phyloP scores from a whole-genome alignment of 2,329 filamentous ascomycete species.

The Aotearoamyces nothofagi region DNA sequence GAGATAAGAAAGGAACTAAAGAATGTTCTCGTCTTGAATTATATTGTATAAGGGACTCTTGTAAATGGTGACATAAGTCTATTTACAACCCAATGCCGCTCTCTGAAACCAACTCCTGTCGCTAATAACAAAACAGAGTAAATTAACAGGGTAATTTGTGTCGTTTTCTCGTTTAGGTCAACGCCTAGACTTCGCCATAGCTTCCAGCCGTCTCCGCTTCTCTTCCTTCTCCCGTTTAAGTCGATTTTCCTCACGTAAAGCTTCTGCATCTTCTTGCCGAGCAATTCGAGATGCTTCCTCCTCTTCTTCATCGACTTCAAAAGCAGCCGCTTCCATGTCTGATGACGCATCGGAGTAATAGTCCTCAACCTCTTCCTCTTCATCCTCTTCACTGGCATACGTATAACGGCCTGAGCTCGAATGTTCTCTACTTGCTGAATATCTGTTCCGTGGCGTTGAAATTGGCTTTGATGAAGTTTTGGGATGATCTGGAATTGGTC shows the following conservation, averaged over 20 bases:
- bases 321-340: conserved; percentile 65
- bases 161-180: too few species aligned
- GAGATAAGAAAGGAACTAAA: too few species aligned
- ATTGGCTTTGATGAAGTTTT: conserved; percentile 16
- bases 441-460: conserved; percentile 8
- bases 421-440: conserved; percentile 9
- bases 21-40: too few species aligned
- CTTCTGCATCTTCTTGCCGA: conserved; percentile 50
- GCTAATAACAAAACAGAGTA: too few species aligned
- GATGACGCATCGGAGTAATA: conserved; percentile 54
- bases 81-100: too few species aligned
- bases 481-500: conserved; percentile 32
- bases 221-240: conserved; percentile 49
- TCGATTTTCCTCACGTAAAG: conserved; percentile 43
- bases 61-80: too few species aligned
- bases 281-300: conserved; percentile 43
- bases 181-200: conserved; percentile 13
- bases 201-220: conserved; percentile 16
- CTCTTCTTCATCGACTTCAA: conserved; percentile 63
- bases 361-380: conserved; percentile 45
- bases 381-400: conserved; percentile 25
- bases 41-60: too few species aligned
- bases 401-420: conserved; percentile 23
- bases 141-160: too few species aligned
- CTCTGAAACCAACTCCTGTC: too few species aligned